Percentiles rank a stretch among this genome's conserved stretches.
Conservation (phyloP, 306 rosid genomes). For the Pueraria montana region DNA sequence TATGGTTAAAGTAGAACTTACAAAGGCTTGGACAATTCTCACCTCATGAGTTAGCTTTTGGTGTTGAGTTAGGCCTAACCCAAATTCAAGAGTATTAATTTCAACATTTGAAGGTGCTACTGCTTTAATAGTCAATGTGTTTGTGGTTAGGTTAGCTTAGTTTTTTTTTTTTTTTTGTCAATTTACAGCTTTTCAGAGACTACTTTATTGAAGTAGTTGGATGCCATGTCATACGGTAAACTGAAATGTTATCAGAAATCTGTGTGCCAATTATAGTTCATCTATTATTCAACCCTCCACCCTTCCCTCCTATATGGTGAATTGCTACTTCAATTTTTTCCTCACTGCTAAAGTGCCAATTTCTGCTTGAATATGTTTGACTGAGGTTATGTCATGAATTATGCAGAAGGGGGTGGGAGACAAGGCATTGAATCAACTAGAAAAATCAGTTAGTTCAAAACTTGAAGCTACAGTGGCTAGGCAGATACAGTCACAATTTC, state of each 20-base stretch:
- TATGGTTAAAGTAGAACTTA: background rate
- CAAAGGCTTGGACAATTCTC: background rate
- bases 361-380: slow-evolving; percentile 40
- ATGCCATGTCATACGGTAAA: slow-evolving; percentile 8
- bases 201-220: slow-evolving; percentile 10
- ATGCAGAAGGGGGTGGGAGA: slow-evolving; percentile 85
- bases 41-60: background rate
- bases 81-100: background rate
- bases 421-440: slow-evolving; percentile 71
- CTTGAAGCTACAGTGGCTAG: slow-evolving; percentile 71
- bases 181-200: background rate
- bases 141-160: background rate
- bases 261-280: slow-evolving; percentile 29
- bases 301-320: slow-evolving; percentile 11
- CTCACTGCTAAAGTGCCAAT: slow-evolving; percentile 3
- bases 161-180: background rate
- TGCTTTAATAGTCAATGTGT: slow-evolving; percentile 18
- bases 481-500: slow-evolving; percentile 81
- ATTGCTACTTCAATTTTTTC: slow-evolving; percentile 31
- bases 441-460: slow-evolving; percentile 68
- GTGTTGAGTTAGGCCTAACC: background rate
- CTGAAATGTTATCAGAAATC: slow-evolving; percentile 29
- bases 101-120: slow-evolving; percentile 17
- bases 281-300: background rate
- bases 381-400: slow-evolving; percentile 41